Evolutionary conservation across 352 stramenopile genomes (phyloP), one percentile per base, ranked within the genome.

Genomic region (Phytophthora lateralis): DNA sequence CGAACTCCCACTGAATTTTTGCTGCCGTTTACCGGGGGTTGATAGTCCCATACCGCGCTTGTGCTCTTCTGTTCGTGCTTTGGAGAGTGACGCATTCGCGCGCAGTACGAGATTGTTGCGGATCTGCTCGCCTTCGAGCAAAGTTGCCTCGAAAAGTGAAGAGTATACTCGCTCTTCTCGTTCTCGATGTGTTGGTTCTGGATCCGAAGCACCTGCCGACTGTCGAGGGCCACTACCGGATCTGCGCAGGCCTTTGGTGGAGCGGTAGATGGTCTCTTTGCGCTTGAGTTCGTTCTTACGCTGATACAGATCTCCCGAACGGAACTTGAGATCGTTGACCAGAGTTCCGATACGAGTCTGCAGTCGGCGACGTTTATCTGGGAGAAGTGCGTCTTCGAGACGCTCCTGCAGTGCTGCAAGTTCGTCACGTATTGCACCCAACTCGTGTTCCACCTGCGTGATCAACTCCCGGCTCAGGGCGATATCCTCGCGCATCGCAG

Each of bases 251-350:
- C 42, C 57, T 65, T 48, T 71, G 3, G 35, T 53, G 6, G 29
- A 35, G 5, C 60, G 75, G 21, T 61, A 78, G n/a, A 76, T 75
- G 12, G 69, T 62, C 45, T 85, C 76, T 34, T 88, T 88, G 24
- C 77, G 75, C 29, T 78, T 81, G 12, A 94, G 66, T 44, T 92
- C 81, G 60, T 94, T 92, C 54, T 73, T 77, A 15, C 85, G 79
- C 56, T 93, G 82, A 48, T 84, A 94, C 15, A 91, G 46, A 30
- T 91, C 83, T 9, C 81, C 85, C 0, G 78, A 82, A 14, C 78
- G 76, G 20, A 81, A 80, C 58, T 89, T 85, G 53, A 93, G 66
- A 4, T 87, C 63, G 35, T 91, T 89, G 18, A 67, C 74, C 11
- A 89, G 64, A 27, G 45, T 63, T 2, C 76, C 78, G 20, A 85